Conservation (phyloP, 23 red algal genomes). For the Gracilaria caudata region DNA sequence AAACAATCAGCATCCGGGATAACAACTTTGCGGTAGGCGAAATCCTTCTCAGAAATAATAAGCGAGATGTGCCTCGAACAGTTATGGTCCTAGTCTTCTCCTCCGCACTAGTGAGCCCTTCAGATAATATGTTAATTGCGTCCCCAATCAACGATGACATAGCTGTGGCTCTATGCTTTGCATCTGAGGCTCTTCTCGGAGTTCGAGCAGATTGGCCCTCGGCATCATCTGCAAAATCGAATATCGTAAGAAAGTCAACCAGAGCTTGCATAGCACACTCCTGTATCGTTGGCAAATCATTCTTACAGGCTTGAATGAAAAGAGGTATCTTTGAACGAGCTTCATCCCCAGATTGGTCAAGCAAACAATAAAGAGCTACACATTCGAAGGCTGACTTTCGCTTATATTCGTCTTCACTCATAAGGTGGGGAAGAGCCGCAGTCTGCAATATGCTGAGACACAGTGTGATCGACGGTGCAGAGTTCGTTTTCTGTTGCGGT, state of each 20-base stretch:
- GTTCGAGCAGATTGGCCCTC: conserved; percentile 6
- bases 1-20: conserved; percentile 37
- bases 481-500: conserved; percentile 23
- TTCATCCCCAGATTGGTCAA: conserved; percentile 58
- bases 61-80: conserved; percentile 41
- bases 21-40: conserved; percentile 38
- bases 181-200: neutral
- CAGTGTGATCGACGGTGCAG: conserved; percentile 25
- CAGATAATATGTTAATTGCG: conserved; percentile 30
- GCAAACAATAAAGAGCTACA: conserved; percentile 65
- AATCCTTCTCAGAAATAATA: conserved; percentile 52
- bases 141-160: conserved; percentile 18
- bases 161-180: neutral
- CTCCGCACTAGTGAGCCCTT: conserved; percentile 40
- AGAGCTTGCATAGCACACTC: conserved; percentile 58
- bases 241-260: conserved; percentile 69
- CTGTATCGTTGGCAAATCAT: conserved; percentile 59
- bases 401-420: conserved; percentile 43
- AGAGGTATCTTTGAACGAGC: conserved; percentile 56
- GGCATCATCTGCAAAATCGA: conserved; percentile 47
- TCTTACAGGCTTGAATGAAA: conserved; percentile 57
- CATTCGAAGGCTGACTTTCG: conserved; percentile 49
- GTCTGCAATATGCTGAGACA: conserved; percentile 44
- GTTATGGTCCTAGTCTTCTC: conserved; percentile 19
- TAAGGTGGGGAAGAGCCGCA: conserved; percentile 50